A percentile compares a stretch with the other conserved stretches of the same genome.
phyloP scores from a whole-genome alignment of 2,329 filamentous ascomycete species.

The Scedosporium dehoogii region DNA sequence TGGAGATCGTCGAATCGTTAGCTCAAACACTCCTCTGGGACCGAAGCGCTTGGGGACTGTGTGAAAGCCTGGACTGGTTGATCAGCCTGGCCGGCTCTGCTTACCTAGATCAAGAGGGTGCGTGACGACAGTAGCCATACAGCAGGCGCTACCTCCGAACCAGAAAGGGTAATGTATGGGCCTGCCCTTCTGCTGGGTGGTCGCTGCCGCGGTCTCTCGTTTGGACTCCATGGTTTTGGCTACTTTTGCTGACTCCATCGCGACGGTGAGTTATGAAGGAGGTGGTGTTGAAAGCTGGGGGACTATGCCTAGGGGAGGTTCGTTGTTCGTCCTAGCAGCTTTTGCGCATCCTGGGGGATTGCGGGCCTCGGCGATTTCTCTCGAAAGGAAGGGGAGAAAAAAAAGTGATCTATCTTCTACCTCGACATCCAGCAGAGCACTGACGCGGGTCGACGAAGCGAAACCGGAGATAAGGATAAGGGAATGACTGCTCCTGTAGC shows the following conservation, averaged over 20 bases:
- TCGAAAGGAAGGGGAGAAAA: neutral
- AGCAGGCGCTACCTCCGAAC: conserved; percentile 94
- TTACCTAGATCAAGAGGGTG: conserved; percentile 87
- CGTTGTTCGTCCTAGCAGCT: neutral
- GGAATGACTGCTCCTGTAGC: neutral
- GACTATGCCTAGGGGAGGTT: neutral
- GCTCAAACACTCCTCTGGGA: conserved; percentile 5
- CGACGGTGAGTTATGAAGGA: neutral
- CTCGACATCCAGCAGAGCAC: neutral
- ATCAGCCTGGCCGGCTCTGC: conserved; percentile 20
- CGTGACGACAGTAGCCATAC: conserved; percentile 81
- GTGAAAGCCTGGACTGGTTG: neutral
- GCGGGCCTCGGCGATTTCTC: neutral
- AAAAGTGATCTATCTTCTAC: neutral
- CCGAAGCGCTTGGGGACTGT: neutral
- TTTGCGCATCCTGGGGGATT: neutral
- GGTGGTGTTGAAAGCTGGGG: neutral
- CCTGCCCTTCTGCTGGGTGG: conserved; percentile 23
- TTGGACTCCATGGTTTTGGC: conserved; percentile 11
- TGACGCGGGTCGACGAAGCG: neutral
- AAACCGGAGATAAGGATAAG: neutral
- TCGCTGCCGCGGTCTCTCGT: conserved; percentile 16
- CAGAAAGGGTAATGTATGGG: conserved; percentile 66
- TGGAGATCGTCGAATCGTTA: conserved; percentile 20
- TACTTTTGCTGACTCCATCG: conserved; percentile 11